Evolutionary conservation across 257 asterid species (phyloP), one percentile per base, ranked within the genome.

Genomic region (Vinca minor): DNA sequence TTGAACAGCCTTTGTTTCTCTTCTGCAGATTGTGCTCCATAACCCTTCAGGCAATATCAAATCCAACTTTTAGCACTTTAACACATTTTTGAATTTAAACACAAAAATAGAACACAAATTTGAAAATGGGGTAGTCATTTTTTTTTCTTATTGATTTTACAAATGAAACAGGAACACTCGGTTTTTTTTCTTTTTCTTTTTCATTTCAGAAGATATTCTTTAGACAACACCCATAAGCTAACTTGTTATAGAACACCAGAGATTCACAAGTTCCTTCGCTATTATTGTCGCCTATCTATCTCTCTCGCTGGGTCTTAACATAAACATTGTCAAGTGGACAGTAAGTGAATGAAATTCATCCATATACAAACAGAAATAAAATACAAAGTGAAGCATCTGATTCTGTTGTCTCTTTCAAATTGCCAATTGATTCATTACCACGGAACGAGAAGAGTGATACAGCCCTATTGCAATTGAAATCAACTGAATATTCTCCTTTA

Each of bases 1-100:
- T 89, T 93, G 74, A 81, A 82, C 72, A 93, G 87, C 78, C 96
- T 87, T 81, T 93, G 98, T 63, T 89, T 93, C 90, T 93, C 97
- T 71, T 93, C 97, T 13, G 88, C 88, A 57, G 98, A 89, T 69
- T 93, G 98, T n/a, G 92, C 88, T 70, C 95, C 98, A 64, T 71
- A 71, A 3, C 75, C 75, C 75, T 71, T 45, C 23, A 63, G 32
- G 26, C 47, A 45, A 46, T 44, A 53, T 41, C 63, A 60, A 58
- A 28, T 21, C n/a, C 47, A 21, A 28, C 47, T 32, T 7, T 71
- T 38, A 57, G 57, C 52, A 20, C 48, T 36, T n/a, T 34, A 46
- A 58, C 54, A 34, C n/a, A 38, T 10, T n/a, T 36, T 39, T n/a
- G 7, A 38, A 38, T 12, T 23, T 12, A 59, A 59, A 39, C 35